These are phyloP conservation scores for Lathyrus aphaca DNA, from an alignment of 306 rosid species.

Conservation along the genomic window DNA sequence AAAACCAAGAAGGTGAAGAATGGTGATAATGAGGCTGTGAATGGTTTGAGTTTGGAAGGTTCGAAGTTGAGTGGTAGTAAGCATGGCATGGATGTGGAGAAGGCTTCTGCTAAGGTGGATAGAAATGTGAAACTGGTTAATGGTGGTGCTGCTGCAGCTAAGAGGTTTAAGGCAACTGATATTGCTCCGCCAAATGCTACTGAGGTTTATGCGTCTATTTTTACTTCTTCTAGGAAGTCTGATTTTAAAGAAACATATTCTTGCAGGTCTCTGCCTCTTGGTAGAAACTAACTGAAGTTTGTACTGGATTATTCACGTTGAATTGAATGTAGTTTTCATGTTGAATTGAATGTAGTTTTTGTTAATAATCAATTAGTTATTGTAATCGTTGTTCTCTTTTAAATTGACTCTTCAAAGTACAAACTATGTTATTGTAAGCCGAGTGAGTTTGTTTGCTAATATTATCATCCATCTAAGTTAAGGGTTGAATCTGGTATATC, in stretches of 20 bases:
- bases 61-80: slow-evolving; percentile 68
- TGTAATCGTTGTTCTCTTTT: neutral
- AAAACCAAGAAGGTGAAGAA: slow-evolving; percentile 61
- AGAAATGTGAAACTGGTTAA: slow-evolving; percentile 49
- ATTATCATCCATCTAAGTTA: neutral
- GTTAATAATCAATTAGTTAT: neutral
- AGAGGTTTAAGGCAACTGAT: slow-evolving; percentile 79
- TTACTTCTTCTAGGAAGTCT: slow-evolving; percentile 79
- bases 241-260: slow-evolving; percentile 72
- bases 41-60: slow-evolving; percentile 45
- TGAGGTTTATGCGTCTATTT: slow-evolving; percentile 84
- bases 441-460: slow-evolving; percentile 1
- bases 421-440: neutral
- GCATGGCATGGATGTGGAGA: slow-evolving; percentile 64
- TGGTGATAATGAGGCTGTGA: slow-evolving; percentile 42
- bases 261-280: slow-evolving; percentile 93
- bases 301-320: slow-evolving; percentile 3
- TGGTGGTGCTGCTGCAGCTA: slow-evolving; percentile 48
- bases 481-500: neutral
- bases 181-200: slow-evolving; percentile 74
- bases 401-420: neutral
- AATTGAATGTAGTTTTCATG: slow-evolving; percentile 26
- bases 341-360: slow-evolving; percentile 29
- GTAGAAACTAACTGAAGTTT: slow-evolving; percentile 65
- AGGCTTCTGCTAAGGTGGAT: slow-evolving; percentile 57